Conservation (phyloP, 2,329 filamentous ascomycete species). For the Phyllosticta capitalensis region DNA sequence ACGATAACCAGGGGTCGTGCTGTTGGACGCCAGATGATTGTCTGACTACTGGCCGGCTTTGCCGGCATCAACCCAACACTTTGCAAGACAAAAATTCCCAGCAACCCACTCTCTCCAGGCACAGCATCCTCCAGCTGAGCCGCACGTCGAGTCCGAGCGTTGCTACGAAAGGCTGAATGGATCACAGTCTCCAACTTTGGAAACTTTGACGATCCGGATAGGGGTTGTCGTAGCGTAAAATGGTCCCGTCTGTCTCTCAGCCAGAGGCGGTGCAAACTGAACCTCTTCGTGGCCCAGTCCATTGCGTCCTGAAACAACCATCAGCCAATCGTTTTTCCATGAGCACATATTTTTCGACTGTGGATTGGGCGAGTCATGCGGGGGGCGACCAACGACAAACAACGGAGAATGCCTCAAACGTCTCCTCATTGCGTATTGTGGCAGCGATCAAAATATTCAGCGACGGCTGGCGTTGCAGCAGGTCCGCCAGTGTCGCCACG, state of each 20-base stretch:
- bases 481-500: constrained; percentile 52
- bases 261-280: constrained; percentile 22
- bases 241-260: constrained; percentile 46
- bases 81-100: background rate
- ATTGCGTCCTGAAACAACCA: constrained; percentile 28
- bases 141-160: background rate
- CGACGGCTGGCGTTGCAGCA: constrained; percentile 48
- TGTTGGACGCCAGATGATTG: background rate
- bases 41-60: background rate
- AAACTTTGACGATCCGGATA: constrained; percentile 40
- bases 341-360: background rate
- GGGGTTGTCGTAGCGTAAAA: constrained; percentile 54
- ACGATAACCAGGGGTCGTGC: background rate
- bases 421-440: constrained; percentile 60
- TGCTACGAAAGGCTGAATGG: background rate
- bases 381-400: constrained; percentile 42
- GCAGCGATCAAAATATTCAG: constrained; percentile 58
- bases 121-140: background rate
- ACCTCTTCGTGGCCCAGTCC: constrained; percentile 25
- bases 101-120: background rate
- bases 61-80: background rate
- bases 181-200: constrained; percentile 4
- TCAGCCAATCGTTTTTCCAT: constrained; percentile 4
- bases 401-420: constrained; percentile 54
- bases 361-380: constrained; percentile 6